Evolutionary conservation across 1,139 yeast species (phyloP), one percentile per base, ranked within the genome.

Genomic region (Saccharomyces pastorianus): DNA sequence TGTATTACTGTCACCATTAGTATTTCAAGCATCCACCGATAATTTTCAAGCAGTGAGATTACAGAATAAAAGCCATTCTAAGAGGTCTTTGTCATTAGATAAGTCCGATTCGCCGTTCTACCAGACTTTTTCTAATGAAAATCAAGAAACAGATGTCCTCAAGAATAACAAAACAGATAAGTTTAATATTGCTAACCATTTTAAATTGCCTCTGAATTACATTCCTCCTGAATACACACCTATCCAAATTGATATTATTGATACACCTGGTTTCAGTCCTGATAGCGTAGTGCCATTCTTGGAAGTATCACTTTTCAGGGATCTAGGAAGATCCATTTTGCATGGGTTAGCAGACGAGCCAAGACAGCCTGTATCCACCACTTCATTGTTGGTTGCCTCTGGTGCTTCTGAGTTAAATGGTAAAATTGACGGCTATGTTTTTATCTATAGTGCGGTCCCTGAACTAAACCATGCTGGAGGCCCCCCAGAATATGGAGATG

Each of bases 321-420:
- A 82, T 58, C 66, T 86, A 47, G 85, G 83, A 49, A 78, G 76
- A 53, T 83, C 81, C 42, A 76, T 82, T 13, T 69, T 86, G 46
- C 76, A 76, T 50, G 84, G 85, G 51, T 71, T 85, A 50, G 87
- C 88, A 6, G 77, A 82, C 60, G 87, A 81, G 58, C 88, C 89
- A 1, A 68, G 88, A 47, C 71, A 75, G 55, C 83, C 84, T 3
- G 86, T 82, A 0, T 77, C 81, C 46, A 83, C 89, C 6, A 82
- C 81, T 55, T 87, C 90, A 3, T 67, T 86, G 54, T 69, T 86
- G 13, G 88, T 84, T 4, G 91, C 89, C 4, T 82, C 88, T 51
- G 93, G 93, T 1, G 88, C 90, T 2, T 80, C 88, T 52, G 91
- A 85, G 58, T 69, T 86, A 59, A 85, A 85, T 65, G 90, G 89